Evolutionary conservation across 1,139 yeast species (phyloP).

Genomic region (Yamadazyma taylorii): DNA sequence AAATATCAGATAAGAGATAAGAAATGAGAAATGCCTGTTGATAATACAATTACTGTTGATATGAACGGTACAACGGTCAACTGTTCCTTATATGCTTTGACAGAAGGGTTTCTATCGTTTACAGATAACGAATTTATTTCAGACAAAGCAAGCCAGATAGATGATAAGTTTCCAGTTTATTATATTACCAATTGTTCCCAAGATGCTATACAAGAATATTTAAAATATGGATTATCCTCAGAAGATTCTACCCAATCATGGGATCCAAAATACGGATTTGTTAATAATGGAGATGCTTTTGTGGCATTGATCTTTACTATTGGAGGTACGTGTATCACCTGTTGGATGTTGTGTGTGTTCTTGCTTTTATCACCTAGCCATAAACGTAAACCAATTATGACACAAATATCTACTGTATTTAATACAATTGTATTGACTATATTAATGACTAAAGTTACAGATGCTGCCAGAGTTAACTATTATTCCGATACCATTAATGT

Average conservation of each 20-base stretch:
- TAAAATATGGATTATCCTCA: conserved; percentile 5
- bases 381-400: conserved; percentile 45
- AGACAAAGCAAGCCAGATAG: conserved; percentile 17
- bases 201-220: conserved; percentile 7
- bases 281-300: conserved; percentile 44
- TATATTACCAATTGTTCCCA: conserved; percentile 43
- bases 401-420: conserved; percentile 47
- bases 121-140: conserved; percentile 15
- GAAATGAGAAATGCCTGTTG: not conserved
- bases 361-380: conserved; percentile 47
- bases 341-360: conserved; percentile 56
- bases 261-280: conserved; percentile 13
- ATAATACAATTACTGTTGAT: conserved; percentile 2
- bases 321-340: conserved; percentile 44
- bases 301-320: conserved; percentile 44
- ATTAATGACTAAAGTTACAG: conserved; percentile 37
- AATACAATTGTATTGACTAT: conserved; percentile 46
- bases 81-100: conserved; percentile 41
- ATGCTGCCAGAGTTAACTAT: conserved; percentile 34
- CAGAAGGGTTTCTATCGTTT: conserved; percentile 28
- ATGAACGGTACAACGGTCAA: conserved; percentile 23
- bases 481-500: conserved; percentile 38
- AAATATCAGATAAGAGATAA: too few relatives aligned
- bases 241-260: conserved; percentile 7
- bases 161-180: conserved; percentile 35